phyloP scores from a whole-genome alignment of 1,284 basidiomycete species.

The Moesziomyces sp. region DNA sequence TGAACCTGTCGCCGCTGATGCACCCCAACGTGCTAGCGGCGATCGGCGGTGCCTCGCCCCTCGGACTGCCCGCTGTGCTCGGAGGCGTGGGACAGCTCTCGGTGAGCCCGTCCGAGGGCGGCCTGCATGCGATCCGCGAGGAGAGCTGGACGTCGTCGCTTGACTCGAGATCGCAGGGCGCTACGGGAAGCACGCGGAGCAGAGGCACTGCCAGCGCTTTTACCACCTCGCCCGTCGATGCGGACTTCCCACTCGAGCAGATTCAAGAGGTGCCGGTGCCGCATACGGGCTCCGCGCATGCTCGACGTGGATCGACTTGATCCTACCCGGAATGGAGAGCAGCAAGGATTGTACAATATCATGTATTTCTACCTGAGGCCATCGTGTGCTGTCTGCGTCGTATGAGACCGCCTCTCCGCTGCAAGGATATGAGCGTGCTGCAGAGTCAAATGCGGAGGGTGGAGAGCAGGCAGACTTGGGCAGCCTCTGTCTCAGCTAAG shows the following conservation, averaged over 20 bases:
- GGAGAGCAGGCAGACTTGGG: no score
- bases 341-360: no score
- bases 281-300: constrained; percentile 5
- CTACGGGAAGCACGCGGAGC: constrained; percentile 24
- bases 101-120: constrained; percentile 42
- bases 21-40: constrained; percentile 21
- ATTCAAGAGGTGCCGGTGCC: constrained; percentile 22
- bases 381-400: no score
- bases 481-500: no score
- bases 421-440: no score
- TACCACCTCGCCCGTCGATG: constrained; percentile 25
- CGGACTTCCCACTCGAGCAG: constrained; percentile 25
- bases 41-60: constrained; percentile 5
- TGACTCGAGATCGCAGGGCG: constrained; percentile 31
- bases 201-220: constrained; percentile 12
- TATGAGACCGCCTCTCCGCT: no score
- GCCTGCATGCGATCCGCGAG: constrained; percentile 51
- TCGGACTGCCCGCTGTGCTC: constrained; percentile 13
- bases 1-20: constrained; percentile 22
- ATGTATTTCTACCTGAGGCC: no score
- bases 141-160: constrained; percentile 49
- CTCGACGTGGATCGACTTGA: no score
- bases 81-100: constrained; percentile 24
- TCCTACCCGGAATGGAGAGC: no score
- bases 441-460: no score